Conservation (phyloP, 1,284 basidiomycete genomes). For the Pholiota adiposa region DNA sequence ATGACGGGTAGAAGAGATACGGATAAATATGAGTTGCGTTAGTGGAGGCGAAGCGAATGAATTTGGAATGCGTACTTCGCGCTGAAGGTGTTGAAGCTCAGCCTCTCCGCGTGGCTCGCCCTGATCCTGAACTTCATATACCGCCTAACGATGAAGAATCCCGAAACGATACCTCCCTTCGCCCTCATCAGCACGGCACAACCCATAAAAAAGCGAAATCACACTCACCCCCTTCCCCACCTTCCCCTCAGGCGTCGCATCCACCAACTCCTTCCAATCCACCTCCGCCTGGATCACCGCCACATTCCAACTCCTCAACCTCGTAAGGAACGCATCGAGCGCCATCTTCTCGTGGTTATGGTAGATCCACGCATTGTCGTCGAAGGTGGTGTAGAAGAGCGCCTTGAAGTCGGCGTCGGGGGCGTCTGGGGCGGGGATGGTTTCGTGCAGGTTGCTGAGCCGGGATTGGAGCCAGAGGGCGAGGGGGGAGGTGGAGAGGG, state of each 20-base stretch:
- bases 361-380: slow-evolving; percentile 35
- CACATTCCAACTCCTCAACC: slow-evolving; percentile 21
- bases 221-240: neutral
- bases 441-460: neutral
- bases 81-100: slow-evolving; percentile 6
- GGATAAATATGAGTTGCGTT: neutral
- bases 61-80: neutral
- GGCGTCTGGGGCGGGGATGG: neutral
- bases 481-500: neutral
- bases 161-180: slow-evolving; percentile 47
- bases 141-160: slow-evolving; percentile 45
- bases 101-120: neutral
- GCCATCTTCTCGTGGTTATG: slow-evolving; percentile 36
- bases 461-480: neutral
- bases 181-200: too few species aligned
- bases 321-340: slow-evolving; percentile 34
- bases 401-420: slow-evolving; percentile 19
- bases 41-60: neutral
- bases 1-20: neutral
- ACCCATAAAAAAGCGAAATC: too few species aligned
- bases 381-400: slow-evolving; percentile 36
- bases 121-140: slow-evolving; percentile 45
- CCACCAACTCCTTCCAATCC: slow-evolving; percentile 41
- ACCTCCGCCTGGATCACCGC: slow-evolving; percentile 28
- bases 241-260: slow-evolving; percentile 18